Conservation (phyloP, 441 rosid genomes). For the Bruguiera hainesii region DNA sequence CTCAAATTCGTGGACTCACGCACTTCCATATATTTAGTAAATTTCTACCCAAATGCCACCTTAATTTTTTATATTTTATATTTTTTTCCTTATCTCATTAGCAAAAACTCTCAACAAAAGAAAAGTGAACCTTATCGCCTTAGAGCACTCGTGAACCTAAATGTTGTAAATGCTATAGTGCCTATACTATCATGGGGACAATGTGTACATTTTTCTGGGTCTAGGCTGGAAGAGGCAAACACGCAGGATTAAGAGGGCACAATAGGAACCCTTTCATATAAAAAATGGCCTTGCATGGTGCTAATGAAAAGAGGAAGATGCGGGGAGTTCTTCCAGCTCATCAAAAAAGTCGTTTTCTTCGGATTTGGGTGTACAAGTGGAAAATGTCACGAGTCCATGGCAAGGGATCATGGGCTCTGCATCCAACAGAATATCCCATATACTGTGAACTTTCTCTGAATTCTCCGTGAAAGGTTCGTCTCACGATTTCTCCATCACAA, state of each 20-base stretch:
- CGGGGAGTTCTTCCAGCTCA: slow-evolving; percentile 63
- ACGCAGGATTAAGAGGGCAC: slow-evolving; percentile 51
- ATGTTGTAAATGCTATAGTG: neutral
- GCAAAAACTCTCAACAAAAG: too few relatives aligned
- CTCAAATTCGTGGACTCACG: too few relatives aligned
- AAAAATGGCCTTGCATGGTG: slow-evolving; percentile 44
- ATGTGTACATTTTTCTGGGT: slow-evolving; percentile 27
- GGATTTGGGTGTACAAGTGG: slow-evolving; percentile 24
- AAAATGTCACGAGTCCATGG: slow-evolving; percentile 26
- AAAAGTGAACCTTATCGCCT: neutral
- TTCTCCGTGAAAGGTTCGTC: slow-evolving; percentile 31
- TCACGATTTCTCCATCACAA: slow-evolving; percentile 31
- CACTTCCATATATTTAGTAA: too few relatives aligned
- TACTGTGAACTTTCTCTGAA: slow-evolving; percentile 19
- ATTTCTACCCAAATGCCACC: too few relatives aligned
- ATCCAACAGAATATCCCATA: slow-evolving; percentile 35
- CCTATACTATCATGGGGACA: slow-evolving; percentile 14
- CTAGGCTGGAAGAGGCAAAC: slow-evolving; percentile 19
- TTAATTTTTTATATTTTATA: too few relatives aligned
- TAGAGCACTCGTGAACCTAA: too few relatives aligned
- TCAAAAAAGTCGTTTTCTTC: slow-evolving; percentile 67
- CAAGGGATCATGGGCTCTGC: slow-evolving; percentile 40
- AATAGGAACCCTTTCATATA: slow-evolving; percentile 58
- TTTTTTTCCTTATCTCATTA: too few relatives aligned
- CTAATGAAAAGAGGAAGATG: slow-evolving; percentile 41